Base-by-base conservation (phyloP, 1,139 yeast species). In the Spencermartinsiella ligniputridi region DNA sequence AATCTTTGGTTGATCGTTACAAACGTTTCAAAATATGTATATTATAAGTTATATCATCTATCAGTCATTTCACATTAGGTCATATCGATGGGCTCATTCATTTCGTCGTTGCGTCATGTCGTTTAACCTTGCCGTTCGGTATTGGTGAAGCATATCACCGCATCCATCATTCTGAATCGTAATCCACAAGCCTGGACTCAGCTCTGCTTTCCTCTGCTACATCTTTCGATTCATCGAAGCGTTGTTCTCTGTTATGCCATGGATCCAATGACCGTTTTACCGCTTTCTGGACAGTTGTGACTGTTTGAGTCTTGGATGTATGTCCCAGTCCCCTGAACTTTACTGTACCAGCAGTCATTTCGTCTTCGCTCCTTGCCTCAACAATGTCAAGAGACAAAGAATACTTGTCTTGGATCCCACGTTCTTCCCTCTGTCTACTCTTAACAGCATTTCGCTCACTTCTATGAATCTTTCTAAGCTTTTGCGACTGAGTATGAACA, bases 1-100 rank as follows among this genome's bases (percentile, higher is more conserved):
- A 59, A 72, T 81, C 51, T 79, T 79, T 60, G 81, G 82, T 48
- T 76, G 32, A 27, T 5, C 4, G 32, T n/a, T n/a, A n/a, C 11
- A 9, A 9, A 9, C 11, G 29, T 9, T 9, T 24, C 12, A 24
- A 9, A 24, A 24, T 9, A 24, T 24, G 29, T 12, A 12, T 24
- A 9, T 24, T 9, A 24, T 24, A 12, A 12, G 12, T 24, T 24
- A 24, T 24, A 12, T 9, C 12, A 24, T 9, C 9, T 24, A 24
- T 9, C 9, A 12, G 12, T 24, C 9, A 9, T 24, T 24, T 24
- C 11, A 9, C 12, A 24, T 24, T 24, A 9, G 9, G 29, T 24
- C 11, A 12, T 9, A n/a, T n/a, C n/a, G n/a, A n/a, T n/a, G n/a
- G n/a, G n/a, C n/a, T n/a, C n/a, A n/a, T n/a, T n/a, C n/a, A n/a